A percentile compares a stretch with the other conserved stretches of the same genome.
These are phyloP conservation scores for Podaxis sp. DNA, from an alignment of 768 basidiomycete genomes.

Conservation along the genomic window DNA sequence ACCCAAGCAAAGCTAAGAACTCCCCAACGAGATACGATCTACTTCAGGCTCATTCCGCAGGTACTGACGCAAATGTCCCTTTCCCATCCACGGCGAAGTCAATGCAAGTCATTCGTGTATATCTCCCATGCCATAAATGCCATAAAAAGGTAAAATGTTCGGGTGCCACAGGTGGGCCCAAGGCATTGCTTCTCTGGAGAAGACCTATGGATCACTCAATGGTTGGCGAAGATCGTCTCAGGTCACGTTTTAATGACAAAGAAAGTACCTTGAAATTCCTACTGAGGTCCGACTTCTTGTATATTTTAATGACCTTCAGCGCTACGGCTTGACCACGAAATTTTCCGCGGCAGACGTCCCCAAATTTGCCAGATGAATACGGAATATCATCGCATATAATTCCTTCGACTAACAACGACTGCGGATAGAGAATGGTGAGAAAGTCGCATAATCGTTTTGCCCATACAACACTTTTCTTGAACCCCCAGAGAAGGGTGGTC, in stretches of 20 bases:
- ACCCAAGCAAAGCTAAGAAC: not conserved
- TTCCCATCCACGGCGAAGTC: constrained; percentile 16
- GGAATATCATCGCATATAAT: constrained; percentile 2
- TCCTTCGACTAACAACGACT: not conserved
- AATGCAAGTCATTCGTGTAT: constrained; percentile 4
- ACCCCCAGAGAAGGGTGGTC: not conserved
- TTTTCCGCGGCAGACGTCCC: constrained; percentile 9
- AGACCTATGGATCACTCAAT: not conserved
- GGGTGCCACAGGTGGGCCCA: constrained; percentile 14
- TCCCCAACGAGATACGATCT: constrained; percentile 6
- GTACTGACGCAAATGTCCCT: constrained; percentile 11
- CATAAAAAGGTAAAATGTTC: constrained; percentile 15
- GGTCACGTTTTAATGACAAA: not conserved
- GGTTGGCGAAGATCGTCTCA: not conserved
- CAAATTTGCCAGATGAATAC: not conserved
- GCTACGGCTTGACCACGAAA: constrained; percentile 3
- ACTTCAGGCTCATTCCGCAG: not conserved
- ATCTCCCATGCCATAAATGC: constrained; percentile 11
- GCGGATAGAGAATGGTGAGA: constrained; percentile 5
- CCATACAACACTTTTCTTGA: not conserved
- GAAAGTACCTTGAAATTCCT: not conserved
- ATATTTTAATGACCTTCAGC: constrained; percentile 8
- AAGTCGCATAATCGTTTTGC: constrained; percentile 1
- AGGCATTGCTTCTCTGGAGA: constrained; percentile 14
- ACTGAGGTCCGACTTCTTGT: constrained; percentile 1